Conservation (phyloP, 108 stramenopile genomes). For the Stephanodiscus triporus region DNA sequence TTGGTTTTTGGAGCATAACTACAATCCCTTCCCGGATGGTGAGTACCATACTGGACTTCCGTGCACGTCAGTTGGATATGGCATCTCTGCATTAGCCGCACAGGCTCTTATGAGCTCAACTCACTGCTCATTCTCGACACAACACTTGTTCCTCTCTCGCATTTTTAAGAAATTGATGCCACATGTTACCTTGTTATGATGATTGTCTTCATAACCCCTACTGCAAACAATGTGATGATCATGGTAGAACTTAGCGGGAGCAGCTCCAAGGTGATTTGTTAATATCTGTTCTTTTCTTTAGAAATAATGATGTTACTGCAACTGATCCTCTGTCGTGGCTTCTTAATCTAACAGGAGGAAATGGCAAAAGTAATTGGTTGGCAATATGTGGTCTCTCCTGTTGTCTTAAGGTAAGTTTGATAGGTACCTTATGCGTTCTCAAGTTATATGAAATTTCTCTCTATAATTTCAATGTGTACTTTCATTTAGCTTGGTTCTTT, state of each 20-base stretch:
- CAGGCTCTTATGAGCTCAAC: neutral
- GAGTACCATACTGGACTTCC: constrained; percentile 15
- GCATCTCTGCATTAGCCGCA: neutral
- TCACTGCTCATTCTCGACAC: neutral
- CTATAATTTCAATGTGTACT: neutral
- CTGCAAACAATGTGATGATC: constrained; percentile 94
- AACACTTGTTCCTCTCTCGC: neutral
- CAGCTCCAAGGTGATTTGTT: constrained; percentile 46
- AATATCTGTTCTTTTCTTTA: neutral
- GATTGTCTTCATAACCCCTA: constrained; percentile 87
- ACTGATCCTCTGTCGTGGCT: neutral
- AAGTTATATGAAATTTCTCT: neutral
- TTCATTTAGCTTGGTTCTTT: constrained; percentile 36
- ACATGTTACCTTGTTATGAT: constrained; percentile 81
- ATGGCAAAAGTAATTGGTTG: constrained; percentile 82
- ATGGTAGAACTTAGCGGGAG: constrained; percentile 84
- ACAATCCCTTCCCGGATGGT: constrained; percentile 63
- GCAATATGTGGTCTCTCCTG: constrained; percentile 76
- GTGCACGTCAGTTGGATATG: neutral
- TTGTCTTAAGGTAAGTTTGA: constrained; percentile 66
- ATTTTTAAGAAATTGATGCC: constrained; percentile 64
- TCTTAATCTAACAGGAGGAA: constrained; percentile 42
- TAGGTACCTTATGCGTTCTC: no score
- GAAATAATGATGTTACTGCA: neutral
- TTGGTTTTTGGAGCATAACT: constrained; percentile 52